These are phyloP conservation scores for Puccinia sorghi DNA, from an alignment of 1,284 basidiomycete genomes.

Conservation along the genomic window DNA sequence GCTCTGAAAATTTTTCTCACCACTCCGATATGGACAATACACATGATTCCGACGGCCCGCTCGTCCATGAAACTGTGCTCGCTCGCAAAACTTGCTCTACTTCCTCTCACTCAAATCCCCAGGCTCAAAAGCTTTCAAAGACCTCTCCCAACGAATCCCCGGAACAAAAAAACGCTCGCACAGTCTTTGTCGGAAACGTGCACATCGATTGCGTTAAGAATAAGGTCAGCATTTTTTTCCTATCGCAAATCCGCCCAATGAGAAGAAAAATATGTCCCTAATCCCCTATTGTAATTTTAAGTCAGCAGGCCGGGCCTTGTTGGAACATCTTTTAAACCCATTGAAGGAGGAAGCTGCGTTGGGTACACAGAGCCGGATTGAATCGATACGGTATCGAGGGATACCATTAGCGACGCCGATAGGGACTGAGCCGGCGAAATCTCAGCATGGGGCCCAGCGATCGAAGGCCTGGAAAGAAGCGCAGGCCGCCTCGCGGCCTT, in stretches of 20 bases:
- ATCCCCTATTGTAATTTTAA: too few species aligned
- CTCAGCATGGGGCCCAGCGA: slow-evolving; percentile 17
- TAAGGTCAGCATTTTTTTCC: too few species aligned
- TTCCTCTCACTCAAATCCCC: not conserved
- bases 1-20: too few species aligned
- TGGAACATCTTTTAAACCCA: slow-evolving; percentile 44
- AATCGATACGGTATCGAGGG: slow-evolving; percentile 39
- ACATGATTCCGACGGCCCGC: not conserved
- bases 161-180: slow-evolving; percentile 30
- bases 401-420: slow-evolving; percentile 45
- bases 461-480: slow-evolving; percentile 39
- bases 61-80: not conserved
- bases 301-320: slow-evolving; percentile 21
- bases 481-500: not conserved
- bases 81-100: not conserved
- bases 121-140: not conserved
- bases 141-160: slow-evolving; percentile 11
- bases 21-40: not conserved
- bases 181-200: slow-evolving; percentile 45
- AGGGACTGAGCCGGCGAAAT: not conserved
- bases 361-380: slow-evolving; percentile 4
- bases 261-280: too few species aligned
- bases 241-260: too few species aligned
- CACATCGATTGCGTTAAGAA: slow-evolving; percentile 33
- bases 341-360: slow-evolving; percentile 7